These are phyloP conservation scores for Phytopythium cucurbitacearum DNA, from an alignment of 352 stramenopile species.

Conservation along the genomic window DNA sequence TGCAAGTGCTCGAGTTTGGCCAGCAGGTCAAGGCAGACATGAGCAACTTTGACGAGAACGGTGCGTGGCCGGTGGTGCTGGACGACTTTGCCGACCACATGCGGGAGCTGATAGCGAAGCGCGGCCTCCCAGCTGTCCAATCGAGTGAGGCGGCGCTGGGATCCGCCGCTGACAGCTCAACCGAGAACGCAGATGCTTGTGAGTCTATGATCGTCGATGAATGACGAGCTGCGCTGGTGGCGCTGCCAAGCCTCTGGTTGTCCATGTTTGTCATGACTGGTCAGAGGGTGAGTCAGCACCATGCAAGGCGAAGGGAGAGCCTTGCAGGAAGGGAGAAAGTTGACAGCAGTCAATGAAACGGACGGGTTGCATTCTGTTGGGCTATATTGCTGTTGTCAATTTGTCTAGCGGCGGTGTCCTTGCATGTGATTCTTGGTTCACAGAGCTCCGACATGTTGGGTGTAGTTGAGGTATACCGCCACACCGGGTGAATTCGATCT, in stretches of 20 bases:
- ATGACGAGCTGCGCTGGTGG: constrained; percentile 7
- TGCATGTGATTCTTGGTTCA: no score
- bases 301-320: no score
- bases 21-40: constrained; percentile 61
- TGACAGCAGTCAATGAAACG: no score
- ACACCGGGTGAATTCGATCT: no score
- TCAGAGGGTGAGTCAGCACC: no score
- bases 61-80: constrained; percentile 80
- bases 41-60: constrained; percentile 87
- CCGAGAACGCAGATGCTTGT: constrained; percentile 17
- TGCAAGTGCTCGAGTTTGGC: constrained; percentile 82
- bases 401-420: no score
- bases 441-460: no score
- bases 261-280: no score
- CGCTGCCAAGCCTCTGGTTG: not conserved
- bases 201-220: constrained; percentile 55
- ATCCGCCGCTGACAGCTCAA: constrained; percentile 10
- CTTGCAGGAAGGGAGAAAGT: no score
- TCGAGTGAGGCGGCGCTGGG: constrained; percentile 30
- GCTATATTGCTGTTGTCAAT: not conserved
- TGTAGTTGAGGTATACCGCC: no score
- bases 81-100: constrained; percentile 81
- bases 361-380: no score
- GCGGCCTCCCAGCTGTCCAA: constrained; percentile 34
- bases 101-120: constrained; percentile 41